A percentile compares a stretch with the other conserved stretches of the same genome.
Evolutionary conservation across 352 stramenopile genomes (phyloP).

Genomic region (Phytophthora cryptogea): DNA sequence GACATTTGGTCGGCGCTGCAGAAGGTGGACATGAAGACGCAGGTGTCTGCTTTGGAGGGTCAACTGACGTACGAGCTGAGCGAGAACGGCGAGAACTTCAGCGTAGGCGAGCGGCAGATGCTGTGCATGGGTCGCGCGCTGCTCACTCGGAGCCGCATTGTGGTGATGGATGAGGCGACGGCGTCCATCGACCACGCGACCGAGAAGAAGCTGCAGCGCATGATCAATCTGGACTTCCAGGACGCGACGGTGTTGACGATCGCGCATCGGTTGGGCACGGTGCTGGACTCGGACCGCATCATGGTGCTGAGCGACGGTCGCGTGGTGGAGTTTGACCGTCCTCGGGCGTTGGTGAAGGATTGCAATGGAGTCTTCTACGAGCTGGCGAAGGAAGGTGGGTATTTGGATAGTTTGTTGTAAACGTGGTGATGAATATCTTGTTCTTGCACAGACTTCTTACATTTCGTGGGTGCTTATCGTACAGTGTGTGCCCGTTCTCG

Average conservation of each 20-base stretch:
- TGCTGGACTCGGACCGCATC: constrained; percentile 55
- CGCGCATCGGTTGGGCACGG: constrained; percentile 85
- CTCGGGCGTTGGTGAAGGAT: constrained; percentile 25
- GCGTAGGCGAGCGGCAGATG: constrained; percentile 90
- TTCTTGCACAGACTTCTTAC: no score
- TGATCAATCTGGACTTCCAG: constrained; percentile 64
- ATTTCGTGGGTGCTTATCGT: no score
- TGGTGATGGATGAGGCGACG: constrained; percentile 96
- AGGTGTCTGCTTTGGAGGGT: constrained; percentile 14
- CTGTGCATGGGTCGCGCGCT: constrained; percentile 92
- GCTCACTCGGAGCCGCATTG: constrained; percentile 78
- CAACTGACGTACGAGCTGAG: constrained; percentile 30
- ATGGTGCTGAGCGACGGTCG: constrained; percentile 85
- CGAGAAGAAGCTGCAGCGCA: constrained; percentile 54
- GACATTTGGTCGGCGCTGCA: constrained; percentile 80
- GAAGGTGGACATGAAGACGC: constrained; percentile 69
- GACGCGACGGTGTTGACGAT: constrained; percentile 93
- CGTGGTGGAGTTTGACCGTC: constrained; percentile 87
- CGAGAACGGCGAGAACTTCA: constrained; percentile 21
- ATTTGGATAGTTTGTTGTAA: constrained; percentile 18
- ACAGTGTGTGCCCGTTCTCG: no score
- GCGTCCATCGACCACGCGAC: constrained; percentile 58
- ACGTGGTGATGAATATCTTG: no score
- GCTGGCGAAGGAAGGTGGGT: constrained; percentile 27
- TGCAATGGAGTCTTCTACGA: background rate